These are phyloP conservation scores for Epichloe sibirici DNA, from an alignment of 2,329 filamentous ascomycete species.

Conservation along the genomic window DNA sequence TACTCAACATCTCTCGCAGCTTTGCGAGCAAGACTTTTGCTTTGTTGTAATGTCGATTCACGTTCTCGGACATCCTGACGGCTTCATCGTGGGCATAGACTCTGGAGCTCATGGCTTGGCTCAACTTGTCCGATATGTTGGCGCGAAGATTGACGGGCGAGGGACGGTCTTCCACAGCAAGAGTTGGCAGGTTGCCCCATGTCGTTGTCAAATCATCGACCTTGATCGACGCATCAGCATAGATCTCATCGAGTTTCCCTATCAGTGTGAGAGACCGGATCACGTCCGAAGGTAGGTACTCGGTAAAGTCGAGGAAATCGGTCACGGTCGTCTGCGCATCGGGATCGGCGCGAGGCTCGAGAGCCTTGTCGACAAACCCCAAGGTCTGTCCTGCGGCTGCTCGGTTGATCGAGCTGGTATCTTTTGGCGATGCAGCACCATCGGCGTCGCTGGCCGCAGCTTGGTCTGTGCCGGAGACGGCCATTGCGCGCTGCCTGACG, in stretches of 20 bases:
- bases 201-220: conserved; percentile 43
- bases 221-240: conserved; percentile 40
- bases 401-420: conserved; percentile 15
- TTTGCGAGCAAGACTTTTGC: conserved; percentile 47
- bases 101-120: conserved; percentile 41
- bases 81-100: conserved; percentile 50
- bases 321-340: conserved; percentile 59
- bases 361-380: conserved; percentile 27
- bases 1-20: conserved; percentile 46
- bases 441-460: conserved; percentile 11
- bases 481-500: conserved; percentile 11
- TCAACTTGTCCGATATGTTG: conserved; percentile 47
- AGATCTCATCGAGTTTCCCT: conserved; percentile 48
- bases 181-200: conserved; percentile 43
- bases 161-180: conserved; percentile 34
- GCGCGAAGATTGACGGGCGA: conserved; percentile 40
- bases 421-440: conserved; percentile 17
- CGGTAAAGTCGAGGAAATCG: conserved; percentile 58
- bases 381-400: conserved; percentile 14
- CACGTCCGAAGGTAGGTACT: conserved; percentile 57
- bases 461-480: conserved; percentile 15
- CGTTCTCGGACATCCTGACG: conserved; percentile 49
- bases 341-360: conserved; percentile 45
- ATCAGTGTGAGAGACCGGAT: conserved; percentile 53
- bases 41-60: conserved; percentile 48